Evolutionary conservation across 2,329 filamentous ascomycete genomes (phyloP), one percentile per base, ranked within the genome.

Genomic region (Calonectria pseudoturangicola): DNA sequence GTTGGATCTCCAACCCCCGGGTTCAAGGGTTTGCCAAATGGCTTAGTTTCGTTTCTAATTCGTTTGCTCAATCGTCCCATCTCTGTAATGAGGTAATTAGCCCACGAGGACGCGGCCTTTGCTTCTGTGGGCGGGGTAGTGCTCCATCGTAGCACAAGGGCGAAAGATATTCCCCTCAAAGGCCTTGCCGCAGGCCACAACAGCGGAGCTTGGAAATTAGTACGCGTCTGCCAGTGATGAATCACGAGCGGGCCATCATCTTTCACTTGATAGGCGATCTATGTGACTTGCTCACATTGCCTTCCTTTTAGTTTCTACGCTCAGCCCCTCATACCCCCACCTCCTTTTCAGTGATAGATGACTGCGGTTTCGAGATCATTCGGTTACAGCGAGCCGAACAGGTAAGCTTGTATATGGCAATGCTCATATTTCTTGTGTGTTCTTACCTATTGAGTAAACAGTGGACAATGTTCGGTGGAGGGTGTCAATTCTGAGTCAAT

Each of bases 141-240:
- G 48, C 54, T 62, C 64, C 39, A 60, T 60, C 54, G 39, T 43
- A 3, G 47, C 39, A 41, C 16, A 39, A n/a, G 45, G 47, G 41
- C 50, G 13, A 48, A 21, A 51, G 18, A 50, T 25, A 54, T 45
- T 45, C 43, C 51, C 51, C 65, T 45, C n/a, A 6, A 16, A 39
- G n/a, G 16, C n/a, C 15, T 63, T 45, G 36, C 47, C 39, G 45
- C 33, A 36, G 33, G 33, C 7, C 15, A 63, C 39, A 16, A 39
- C 12, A 47, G 69, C 64, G 69, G 69, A 71, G 47, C 69, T 71
- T 54, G 21, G 69, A 64, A 58, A 71, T 68, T 39, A 71, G 69
- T 63, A 71, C 69, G 64, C 69, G 69, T 68, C 56, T 47, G 6
- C 54, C 16, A 66, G 36, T 71, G 47, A 71, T 67, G 69, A 67